Evolutionary conservation across 352 stramenopile genomes (phyloP).

Genomic region (Pythium graminicola): DNA sequence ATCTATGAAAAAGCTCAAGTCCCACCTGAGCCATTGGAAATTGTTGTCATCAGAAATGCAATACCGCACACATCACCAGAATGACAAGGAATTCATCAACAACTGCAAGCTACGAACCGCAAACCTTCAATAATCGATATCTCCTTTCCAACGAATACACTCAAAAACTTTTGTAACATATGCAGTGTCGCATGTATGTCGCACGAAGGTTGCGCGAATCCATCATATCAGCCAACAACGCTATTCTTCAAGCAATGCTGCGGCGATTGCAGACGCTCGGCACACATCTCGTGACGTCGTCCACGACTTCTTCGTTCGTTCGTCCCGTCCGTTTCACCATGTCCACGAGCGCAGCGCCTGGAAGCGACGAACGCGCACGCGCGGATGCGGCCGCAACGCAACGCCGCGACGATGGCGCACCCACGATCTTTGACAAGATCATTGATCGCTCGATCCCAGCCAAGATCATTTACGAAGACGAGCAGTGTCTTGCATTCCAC

Average conservation of each 20-base stretch:
- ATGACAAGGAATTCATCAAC: not conserved
- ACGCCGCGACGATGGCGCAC: conserved; percentile 42
- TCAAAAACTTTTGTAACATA: not conserved
- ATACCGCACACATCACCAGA: too few relatives aligned
- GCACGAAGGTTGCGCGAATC: conserved; percentile 10
- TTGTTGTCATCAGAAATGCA: too few relatives aligned
- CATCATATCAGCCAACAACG: conserved; percentile 3
- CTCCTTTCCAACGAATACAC: not conserved
- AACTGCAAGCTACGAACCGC: not conserved
- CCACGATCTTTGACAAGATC: conserved; percentile 99
- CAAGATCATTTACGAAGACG: conserved; percentile 95
- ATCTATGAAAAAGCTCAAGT: too few relatives aligned
- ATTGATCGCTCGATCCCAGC: conserved; percentile 91
- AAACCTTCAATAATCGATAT: not conserved
- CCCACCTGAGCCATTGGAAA: too few relatives aligned
- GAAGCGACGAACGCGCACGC: conserved; percentile 47
- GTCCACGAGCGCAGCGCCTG: conserved; percentile 28
- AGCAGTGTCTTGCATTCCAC: conserved; percentile 95
- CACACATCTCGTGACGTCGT: conserved; percentile 16
- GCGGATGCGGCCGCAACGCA: conserved; percentile 40
- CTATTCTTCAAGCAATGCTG: conserved; percentile 20
- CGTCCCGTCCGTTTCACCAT: conserved; percentile 21
- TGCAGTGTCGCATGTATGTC: not conserved
- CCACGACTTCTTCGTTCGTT: not conserved
- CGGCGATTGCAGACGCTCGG: conserved; percentile 15